Evolutionary conservation across 176 grass and related monocot genomes (phyloP).

Genomic region (Cymbopogon citratus): DNA sequence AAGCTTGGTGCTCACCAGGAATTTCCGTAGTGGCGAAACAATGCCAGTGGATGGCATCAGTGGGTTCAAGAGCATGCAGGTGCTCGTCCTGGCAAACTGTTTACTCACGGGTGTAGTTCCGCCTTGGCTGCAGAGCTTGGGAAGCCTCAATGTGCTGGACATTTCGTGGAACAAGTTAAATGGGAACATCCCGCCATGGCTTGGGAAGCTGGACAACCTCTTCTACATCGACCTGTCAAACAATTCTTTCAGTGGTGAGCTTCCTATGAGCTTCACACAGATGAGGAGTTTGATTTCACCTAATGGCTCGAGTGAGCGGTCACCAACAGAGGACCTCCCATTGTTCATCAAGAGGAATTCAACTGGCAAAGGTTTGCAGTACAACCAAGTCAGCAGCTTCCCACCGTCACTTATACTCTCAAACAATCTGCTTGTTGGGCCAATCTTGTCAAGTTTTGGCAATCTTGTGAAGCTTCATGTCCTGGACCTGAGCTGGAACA

Average conservation of each 20-base stretch:
- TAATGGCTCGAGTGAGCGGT: conserved; percentile 20
- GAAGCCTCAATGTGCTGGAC: conserved; percentile 61
- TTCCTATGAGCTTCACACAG: conserved; percentile 51
- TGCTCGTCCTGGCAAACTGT: conserved; percentile 87
- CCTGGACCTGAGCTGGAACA: conserved; percentile 69
- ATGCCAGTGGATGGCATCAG: conserved; percentile 59
- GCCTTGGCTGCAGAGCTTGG: conserved; percentile 48
- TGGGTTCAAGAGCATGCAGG: conserved; percentile 68
- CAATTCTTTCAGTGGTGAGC: conserved; percentile 69
- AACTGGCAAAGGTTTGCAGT: conserved; percentile 60
- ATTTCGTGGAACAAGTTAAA: conserved; percentile 86
- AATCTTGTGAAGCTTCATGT: conserved; percentile 56
- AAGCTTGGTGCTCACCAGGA: conserved; percentile 75
- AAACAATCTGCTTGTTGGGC: conserved; percentile 56
- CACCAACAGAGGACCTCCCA: conserved; percentile 24
- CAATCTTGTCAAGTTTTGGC: conserved; percentile 46
- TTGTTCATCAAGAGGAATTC: conserved; percentile 76
- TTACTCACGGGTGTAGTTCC: conserved; percentile 58
- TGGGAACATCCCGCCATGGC: conserved; percentile 56
- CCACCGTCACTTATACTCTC: conserved; percentile 67
- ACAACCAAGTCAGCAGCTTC: conserved; percentile 87
- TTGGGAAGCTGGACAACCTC: conserved; percentile 57
- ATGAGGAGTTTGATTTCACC: conserved; percentile 50
- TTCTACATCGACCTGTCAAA: conserved; percentile 93
- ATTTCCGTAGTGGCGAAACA: conserved; percentile 57